Evolutionary conservation across 1,284 basidiomycete species (phyloP), one percentile per base, ranked within the genome.

Genomic region (Tausonia pullulans): DNA sequence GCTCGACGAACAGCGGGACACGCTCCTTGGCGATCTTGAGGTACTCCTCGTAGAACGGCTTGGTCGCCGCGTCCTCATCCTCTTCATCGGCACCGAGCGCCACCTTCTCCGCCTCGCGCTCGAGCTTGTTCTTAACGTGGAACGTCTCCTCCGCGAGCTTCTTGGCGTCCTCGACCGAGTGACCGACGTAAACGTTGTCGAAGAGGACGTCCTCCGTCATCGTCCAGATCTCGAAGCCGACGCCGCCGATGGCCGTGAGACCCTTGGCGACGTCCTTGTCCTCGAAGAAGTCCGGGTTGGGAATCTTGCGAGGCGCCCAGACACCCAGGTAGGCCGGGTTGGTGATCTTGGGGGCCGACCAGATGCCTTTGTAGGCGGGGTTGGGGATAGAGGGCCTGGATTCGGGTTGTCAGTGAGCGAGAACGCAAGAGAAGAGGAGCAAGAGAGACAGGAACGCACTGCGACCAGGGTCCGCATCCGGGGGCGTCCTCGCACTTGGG

Each of bases 121-220:
- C 79, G 63, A 76, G 69, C 5, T 76, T 76, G 61, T 86, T 84
- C 84, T 94, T 96, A 78, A 93, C 74, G 69, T 84, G 82, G 78
- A 87, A 96, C 16, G 90, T 90, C 78, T 93, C 88, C 54, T 81
- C 78, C 67, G 90, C 89, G 70, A 97, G 79, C 13, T 79, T 77
- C 76, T 87, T 85, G 70, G 93, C 93, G 69, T 94, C 88, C 58
- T 84, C 83, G 66, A 83, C 75, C 45, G 90, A 92, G 81, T 92
- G 86, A 67, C 92, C 92, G 68, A 98, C 78, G 80, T 91, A 97
- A 73, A 98, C 84, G 82, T 96, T 93, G 79, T 91, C 85, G 76
- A 93, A 96, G 71, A 96, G 83, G 71, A 96, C 96, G 74, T 94
- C 89, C 78, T 96, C 92, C 58, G 91, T 94, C 94, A 97, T 98